Percentiles rank a stretch among this genome's conserved stretches.
phyloP scores from a whole-genome alignment of 805 yeast species.

The Grigorovia transvaalensis region DNA sequence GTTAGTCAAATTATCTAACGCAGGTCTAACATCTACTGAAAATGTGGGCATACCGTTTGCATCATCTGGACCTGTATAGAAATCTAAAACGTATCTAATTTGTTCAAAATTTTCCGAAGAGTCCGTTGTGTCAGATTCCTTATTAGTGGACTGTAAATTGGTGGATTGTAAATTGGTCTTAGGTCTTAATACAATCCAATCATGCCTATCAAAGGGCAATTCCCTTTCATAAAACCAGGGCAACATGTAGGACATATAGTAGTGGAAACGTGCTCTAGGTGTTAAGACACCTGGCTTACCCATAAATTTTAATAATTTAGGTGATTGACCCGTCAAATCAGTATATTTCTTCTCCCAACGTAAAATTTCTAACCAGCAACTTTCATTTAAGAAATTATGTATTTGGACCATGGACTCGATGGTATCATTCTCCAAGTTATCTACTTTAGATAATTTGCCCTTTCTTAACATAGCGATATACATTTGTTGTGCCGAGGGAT shows the following conservation, averaged over 20 bases:
- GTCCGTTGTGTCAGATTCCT: too few relatives aligned
- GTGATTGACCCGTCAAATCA: slow-evolving; percentile 42
- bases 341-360: slow-evolving; percentile 82
- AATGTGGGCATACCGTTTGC: slow-evolving; percentile 84
- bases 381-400: slow-evolving; percentile 92
- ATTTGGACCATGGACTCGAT: slow-evolving; percentile 95
- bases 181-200: slow-evolving; percentile 87
- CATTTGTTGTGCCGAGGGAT: slow-evolving; percentile 99
- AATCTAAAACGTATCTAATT: slow-evolving; percentile 90
- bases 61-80: slow-evolving; percentile 92
- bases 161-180: slow-evolving; percentile 14
- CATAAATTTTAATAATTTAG: slow-evolving; percentile 74
- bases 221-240: slow-evolving; percentile 64
- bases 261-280: slow-evolving; percentile 72
- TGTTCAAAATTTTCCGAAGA: slow-evolving; percentile 29
- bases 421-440: slow-evolving; percentile 87
- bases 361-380: slow-evolving; percentile 91
- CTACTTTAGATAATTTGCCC: slow-evolving; percentile 59
- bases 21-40: slow-evolving; percentile 91
- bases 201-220: slow-evolving; percentile 96
- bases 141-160: too few relatives aligned
- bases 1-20: slow-evolving; percentile 56
- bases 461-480: slow-evolving; percentile 93
- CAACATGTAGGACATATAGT: slow-evolving; percentile 53
- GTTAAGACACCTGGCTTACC: slow-evolving; percentile 84